Conservation (phyloP, 805 yeast genomes). For the Allodekkera sacchari region DNA sequence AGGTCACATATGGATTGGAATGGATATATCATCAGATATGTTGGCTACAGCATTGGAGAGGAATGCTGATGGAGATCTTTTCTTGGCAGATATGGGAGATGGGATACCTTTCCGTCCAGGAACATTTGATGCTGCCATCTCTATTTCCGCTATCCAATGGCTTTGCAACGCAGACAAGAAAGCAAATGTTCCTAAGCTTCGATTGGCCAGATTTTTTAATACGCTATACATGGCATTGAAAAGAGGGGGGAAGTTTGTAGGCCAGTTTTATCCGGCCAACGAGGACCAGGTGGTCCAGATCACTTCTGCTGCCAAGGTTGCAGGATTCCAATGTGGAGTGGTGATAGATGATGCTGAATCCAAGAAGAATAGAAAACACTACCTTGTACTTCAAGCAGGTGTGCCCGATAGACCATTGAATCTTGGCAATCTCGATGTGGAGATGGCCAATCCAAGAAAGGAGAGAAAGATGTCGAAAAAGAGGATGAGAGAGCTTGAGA, state of each 20-base stretch:
- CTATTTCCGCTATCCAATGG: constrained; percentile 96
- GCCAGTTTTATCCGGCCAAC: constrained; percentile 92
- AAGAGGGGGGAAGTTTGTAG: constrained; percentile 95
- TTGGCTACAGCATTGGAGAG: constrained; percentile 88
- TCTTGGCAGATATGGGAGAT: constrained; percentile 85
- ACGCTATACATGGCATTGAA: constrained; percentile 77
- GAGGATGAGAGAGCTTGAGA: constrained; percentile 51
- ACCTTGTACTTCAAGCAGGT: constrained; percentile 85
- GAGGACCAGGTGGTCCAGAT: constrained; percentile 78
- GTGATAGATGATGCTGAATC: constrained; percentile 91
- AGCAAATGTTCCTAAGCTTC: constrained; percentile 71
- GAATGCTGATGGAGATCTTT: constrained; percentile 88
- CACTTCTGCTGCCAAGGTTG: constrained; percentile 75
- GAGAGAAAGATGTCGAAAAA: constrained; percentile 37
- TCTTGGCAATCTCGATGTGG: constrained; percentile 74
- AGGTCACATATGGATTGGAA: constrained; percentile 90
- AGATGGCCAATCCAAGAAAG: constrained; percentile 37
- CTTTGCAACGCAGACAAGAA: constrained; percentile 90
- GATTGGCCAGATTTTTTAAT: constrained; percentile 77
- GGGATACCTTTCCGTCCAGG: constrained; percentile 97
- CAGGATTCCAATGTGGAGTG: constrained; percentile 95
- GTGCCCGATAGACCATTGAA: constrained; percentile 66
- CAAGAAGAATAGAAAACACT: constrained; percentile 84
- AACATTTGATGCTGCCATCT: constrained; percentile 91
- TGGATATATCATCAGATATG: constrained; percentile 96